Evolutionary conservation across 2,329 filamentous ascomycete species (phyloP).

Genomic region (Botrytis cinerea): DNA sequence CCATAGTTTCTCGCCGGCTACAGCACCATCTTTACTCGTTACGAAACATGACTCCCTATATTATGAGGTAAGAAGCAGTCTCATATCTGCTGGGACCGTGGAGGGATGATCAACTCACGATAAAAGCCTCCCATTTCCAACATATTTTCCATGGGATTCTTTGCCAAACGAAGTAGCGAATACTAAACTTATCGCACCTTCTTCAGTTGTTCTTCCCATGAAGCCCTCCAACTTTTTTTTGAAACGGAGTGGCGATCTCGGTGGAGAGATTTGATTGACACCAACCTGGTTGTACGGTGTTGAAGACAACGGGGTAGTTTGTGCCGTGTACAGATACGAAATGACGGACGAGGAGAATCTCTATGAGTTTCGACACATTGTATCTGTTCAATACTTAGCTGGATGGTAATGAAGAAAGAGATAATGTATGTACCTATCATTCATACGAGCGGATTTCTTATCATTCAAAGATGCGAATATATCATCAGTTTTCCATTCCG

Average conservation of each 20-base stretch:
- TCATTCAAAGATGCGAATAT: not conserved
- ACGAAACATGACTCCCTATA: constrained; percentile 41
- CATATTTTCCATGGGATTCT: constrained; percentile 51
- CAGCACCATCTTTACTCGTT: constrained; percentile 44
- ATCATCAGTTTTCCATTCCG: not conserved
- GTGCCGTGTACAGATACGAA: not conserved
- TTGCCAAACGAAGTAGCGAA: constrained; percentile 44
- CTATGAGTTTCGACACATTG: not conserved
- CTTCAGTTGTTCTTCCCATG: constrained; percentile 48
- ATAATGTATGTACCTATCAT: not conserved
- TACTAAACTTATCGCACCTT: constrained; percentile 48
- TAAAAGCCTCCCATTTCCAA: constrained; percentile 42
- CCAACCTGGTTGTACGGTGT: not conserved
- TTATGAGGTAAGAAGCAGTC: not conserved
- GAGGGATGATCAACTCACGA: not conserved
- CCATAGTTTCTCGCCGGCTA: constrained; percentile 47
- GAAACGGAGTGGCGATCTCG: constrained; percentile 28
- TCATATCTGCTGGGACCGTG: not conserved
- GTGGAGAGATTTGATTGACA: not conserved
- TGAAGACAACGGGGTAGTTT: not conserved
- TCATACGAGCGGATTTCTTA: not conserved
- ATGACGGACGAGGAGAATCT: not conserved
- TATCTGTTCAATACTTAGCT: not conserved
- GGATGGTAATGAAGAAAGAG: fast-evolving
- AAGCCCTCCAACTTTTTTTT: not conserved